Conservation (phyloP, 2,329 filamentous ascomycete genomes). For the Knoxdaviesia proteae region DNA sequence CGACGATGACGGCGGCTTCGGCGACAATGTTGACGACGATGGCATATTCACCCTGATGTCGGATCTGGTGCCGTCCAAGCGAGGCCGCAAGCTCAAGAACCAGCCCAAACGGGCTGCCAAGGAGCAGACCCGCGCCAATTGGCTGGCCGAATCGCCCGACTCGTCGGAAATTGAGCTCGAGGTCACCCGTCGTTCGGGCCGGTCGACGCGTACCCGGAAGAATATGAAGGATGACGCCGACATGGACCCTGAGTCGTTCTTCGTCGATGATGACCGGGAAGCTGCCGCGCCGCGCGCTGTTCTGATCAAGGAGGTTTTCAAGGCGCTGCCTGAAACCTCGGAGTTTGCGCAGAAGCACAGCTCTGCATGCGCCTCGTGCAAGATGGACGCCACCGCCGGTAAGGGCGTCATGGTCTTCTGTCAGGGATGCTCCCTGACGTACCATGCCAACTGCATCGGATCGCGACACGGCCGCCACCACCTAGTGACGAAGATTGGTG, state of each 20-base stretch:
- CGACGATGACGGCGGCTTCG: no score
- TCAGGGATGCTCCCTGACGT: slow-evolving; percentile 72
- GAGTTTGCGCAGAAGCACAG: slow-evolving; percentile 52
- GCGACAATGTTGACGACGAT: no score
- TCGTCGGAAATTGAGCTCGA: slow-evolving; percentile 32
- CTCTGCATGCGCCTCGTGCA: slow-evolving; percentile 52
- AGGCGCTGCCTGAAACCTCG: slow-evolving; percentile 35
- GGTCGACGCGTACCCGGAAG: slow-evolving; percentile 20
- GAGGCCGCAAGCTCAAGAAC: no score
- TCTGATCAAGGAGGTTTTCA: slow-evolving; percentile 56
- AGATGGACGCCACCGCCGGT: slow-evolving; percentile 24
- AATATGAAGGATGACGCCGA: slow-evolving; percentile 30
- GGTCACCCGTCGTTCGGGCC: slow-evolving; percentile 24
- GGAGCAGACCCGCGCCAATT: slow-evolving; percentile 3
- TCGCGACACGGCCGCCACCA: slow-evolving; percentile 58
- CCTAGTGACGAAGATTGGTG: slow-evolving; percentile 63
- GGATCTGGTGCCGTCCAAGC: no score
- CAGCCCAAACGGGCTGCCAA: neutral
- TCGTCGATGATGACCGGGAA: slow-evolving; percentile 23
- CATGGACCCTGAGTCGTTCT: slow-evolving; percentile 37
- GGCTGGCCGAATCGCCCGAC: slow-evolving; percentile 3
- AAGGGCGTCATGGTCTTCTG: slow-evolving; percentile 64
- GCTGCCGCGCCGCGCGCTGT: slow-evolving; percentile 29
- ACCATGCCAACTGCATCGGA: slow-evolving; percentile 70
- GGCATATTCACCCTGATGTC: no score